Base-by-base conservation (phyloP, 805 yeast species). In the Kluyveromyces starmeri region DNA sequence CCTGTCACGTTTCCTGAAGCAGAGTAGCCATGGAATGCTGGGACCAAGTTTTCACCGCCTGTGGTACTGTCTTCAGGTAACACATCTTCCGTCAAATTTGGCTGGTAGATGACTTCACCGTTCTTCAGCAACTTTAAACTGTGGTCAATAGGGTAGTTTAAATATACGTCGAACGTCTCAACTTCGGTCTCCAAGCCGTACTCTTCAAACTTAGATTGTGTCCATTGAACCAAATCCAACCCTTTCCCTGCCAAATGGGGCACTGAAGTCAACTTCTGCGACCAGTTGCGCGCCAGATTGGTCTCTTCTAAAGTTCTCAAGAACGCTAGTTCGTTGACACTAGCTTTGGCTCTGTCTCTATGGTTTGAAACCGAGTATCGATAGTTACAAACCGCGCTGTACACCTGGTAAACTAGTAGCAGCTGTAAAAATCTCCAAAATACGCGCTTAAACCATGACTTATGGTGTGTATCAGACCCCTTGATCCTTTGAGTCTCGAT, bases 1-100 rank as follows among this genome's bases (percentile, higher is more conserved):
- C 75, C 81, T 4, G 85, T 78, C 28, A 75, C 83, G 46, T 80
- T 78, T 26, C 92, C 94, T 37, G 70, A 67, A 7, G 83, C 86
- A 4, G 83, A 75, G 48, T 78, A 82, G 1, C 84, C 86, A 50
- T 78, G 78, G 61, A 82, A 83, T 0, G 85, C 76, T 10, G 86
- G 88, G 17, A 78, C 68, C 22, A 66, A 55, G 39, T 67, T 71
- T 19, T 63, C 62, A 53, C 56, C 49, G 40, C 54, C 34, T 1
- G 68, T 62, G 8, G 64, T 58, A 30, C 62, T 59, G 42, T 75
- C 80, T 42, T 73, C 75, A 31, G 60, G 57, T 34, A 82, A 48
- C 12, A 48, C 63, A 40, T 73, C 78, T 50, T 73, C 79, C 28
- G 59, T 64, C 26, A 73, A 59, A 4, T 71, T 56, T 6, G 89